phyloP scores from a whole-genome alignment of 176 grass and related monocot species.

The Carex pumila region DNA sequence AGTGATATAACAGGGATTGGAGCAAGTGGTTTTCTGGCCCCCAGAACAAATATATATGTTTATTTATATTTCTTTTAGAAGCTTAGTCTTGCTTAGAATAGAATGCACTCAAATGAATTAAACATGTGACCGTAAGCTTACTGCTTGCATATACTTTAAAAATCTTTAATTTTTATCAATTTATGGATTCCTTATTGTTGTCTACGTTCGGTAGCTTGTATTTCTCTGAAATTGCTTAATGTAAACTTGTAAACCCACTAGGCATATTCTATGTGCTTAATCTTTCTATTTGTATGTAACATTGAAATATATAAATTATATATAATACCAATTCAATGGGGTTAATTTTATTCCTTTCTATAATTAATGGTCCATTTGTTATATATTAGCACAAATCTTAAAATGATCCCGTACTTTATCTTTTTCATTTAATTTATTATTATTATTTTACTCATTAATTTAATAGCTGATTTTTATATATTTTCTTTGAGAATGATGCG shows the following conservation, averaged over 20 bases:
- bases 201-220: constrained; percentile 1
- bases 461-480: not conserved
- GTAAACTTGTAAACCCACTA: not conserved
- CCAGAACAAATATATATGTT: not conserved
- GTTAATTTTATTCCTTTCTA: not conserved
- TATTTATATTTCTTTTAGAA: not conserved
- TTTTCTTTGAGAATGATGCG: not conserved
- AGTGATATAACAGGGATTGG: not conserved
- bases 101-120: constrained; percentile 15
- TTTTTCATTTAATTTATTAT: not conserved
- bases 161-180: not conserved
- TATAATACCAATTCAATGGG: not conserved
- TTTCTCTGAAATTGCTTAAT: not conserved
- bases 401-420: too few relatives aligned
- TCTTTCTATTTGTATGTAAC: not conserved
- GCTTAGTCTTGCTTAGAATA: constrained; percentile 17
- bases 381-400: too few relatives aligned
- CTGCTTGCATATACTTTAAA: not conserved
- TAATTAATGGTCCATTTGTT: not conserved
- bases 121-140: constrained; percentile 6
- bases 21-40: not conserved
- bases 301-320: not conserved
- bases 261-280: not conserved
- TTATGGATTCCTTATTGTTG: constrained; percentile 3
- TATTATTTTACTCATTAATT: not conserved